phyloP scores from a whole-genome alignment of 345 rosid species.

The Psidium guajava region DNA sequence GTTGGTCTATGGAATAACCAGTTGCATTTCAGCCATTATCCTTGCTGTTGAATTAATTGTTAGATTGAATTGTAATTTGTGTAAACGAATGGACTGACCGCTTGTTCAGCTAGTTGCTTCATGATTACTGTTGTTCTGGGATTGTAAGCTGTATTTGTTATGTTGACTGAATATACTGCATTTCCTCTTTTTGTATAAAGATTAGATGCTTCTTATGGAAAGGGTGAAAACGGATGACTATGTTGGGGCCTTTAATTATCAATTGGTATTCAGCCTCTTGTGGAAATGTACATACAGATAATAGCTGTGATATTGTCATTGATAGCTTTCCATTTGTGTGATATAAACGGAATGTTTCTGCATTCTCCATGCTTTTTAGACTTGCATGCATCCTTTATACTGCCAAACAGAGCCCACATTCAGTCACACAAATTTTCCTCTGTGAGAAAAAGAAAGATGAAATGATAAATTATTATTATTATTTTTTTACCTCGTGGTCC shows the following conservation, averaged over 20 bases:
- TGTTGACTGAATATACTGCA: background rate
- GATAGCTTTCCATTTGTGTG: background rate
- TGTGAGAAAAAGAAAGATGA: background rate
- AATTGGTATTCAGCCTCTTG: background rate
- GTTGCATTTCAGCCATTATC: background rate
- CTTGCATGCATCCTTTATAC: background rate
- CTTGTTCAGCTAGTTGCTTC: background rate
- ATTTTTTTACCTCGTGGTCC: background rate
- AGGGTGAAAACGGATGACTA: background rate
- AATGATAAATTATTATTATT: background rate
- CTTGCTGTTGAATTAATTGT: background rate
- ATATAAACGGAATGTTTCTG: background rate
- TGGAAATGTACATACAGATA: background rate
- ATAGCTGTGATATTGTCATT: background rate
- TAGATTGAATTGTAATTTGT: background rate
- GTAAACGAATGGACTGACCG: background rate
- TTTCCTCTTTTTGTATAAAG: background rate
- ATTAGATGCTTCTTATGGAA: background rate
- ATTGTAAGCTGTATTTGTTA: background rate
- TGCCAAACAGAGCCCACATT: background rate
- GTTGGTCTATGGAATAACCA: background rate
- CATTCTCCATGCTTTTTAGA: background rate
- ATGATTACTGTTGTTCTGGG: background rate
- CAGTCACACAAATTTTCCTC: background rate
- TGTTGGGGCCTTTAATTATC: background rate